Conservation (phyloP, 192 early-diverging fungal genomes). For the Nowakowskiella sp. region DNA sequence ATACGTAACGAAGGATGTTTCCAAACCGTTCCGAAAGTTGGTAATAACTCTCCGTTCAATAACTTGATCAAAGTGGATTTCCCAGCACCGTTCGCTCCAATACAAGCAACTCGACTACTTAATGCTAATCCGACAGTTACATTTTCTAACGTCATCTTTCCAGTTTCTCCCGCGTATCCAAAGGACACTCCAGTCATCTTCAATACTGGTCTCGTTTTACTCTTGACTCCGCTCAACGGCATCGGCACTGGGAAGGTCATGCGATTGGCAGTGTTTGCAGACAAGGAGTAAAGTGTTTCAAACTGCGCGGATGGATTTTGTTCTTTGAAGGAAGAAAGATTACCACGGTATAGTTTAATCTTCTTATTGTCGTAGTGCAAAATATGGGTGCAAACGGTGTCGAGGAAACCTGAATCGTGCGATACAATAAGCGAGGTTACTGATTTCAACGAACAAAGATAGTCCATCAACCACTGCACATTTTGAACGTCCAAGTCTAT, state of each 20-base stretch:
- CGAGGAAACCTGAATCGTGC: slow-evolving; percentile 79
- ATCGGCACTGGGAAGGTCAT: slow-evolving; percentile 74
- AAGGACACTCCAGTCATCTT: slow-evolving; percentile 68
- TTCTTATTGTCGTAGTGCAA: slow-evolving; percentile 81
- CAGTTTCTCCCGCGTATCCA: slow-evolving; percentile 58
- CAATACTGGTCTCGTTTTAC: slow-evolving; percentile 69
- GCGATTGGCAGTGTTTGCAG: slow-evolving; percentile 47
- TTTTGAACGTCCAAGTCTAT: slow-evolving; percentile 18
- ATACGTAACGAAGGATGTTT: slow-evolving; percentile 79
- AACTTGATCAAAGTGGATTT: slow-evolving; percentile 81
- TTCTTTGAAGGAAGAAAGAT: slow-evolving; percentile 75
- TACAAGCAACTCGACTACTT: slow-evolving; percentile 70
- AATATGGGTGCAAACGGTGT: slow-evolving; percentile 70
- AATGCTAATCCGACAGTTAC: slow-evolving; percentile 62
- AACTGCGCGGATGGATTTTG: slow-evolving; percentile 61
- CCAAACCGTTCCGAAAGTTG: slow-evolving; percentile 63
- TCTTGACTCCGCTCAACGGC: slow-evolving; percentile 69
- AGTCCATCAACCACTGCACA: slow-evolving; percentile 59
- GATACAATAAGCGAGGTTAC: slow-evolving; percentile 81
- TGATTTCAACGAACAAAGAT: slow-evolving; percentile 58
- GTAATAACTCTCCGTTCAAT: slow-evolving; percentile 62
- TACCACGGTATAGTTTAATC: slow-evolving; percentile 69
- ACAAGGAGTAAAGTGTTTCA: slow-evolving; percentile 71
- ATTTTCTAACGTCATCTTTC: slow-evolving; percentile 49
- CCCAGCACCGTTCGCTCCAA: slow-evolving; percentile 79